Evolutionary conservation across 1,284 basidiomycete genomes (phyloP).

Genomic region (Ustilago crameri): DNA sequence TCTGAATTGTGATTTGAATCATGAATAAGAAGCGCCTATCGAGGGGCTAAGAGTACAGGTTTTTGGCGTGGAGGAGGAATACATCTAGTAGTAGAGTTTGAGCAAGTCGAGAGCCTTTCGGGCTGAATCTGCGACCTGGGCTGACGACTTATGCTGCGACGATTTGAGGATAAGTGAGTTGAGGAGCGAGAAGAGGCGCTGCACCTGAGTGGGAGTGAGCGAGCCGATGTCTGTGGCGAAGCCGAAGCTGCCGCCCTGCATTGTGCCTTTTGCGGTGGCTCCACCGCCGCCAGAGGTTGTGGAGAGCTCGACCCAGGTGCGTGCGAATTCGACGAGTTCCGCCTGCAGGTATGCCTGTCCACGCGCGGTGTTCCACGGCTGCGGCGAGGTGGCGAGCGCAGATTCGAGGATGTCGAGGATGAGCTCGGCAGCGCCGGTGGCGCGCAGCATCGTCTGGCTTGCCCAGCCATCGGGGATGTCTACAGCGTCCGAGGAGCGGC

Average conservation of each 20-base stretch:
- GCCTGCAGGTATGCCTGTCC: conserved; percentile 58
- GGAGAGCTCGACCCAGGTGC: conserved; percentile 51
- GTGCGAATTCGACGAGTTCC: conserved; percentile 47
- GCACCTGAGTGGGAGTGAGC: conserved; percentile 17
- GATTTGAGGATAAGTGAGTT: conserved; percentile 30
- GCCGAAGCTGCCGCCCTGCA: not conserved
- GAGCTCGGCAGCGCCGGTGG: conserved; percentile 78
- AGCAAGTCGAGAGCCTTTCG: conserved; percentile 28
- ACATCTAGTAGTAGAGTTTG: conserved; percentile 46
- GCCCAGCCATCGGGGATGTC: conserved; percentile 76
- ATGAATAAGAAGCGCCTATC: no score
- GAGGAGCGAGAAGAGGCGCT: conserved; percentile 26
- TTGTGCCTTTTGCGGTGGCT: not conserved
- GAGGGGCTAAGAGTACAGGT: not conserved
- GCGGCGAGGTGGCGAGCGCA: conserved; percentile 75
- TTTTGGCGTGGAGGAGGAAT: not conserved
- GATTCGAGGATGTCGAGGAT: conserved; percentile 86
- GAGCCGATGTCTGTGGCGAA: conserved; percentile 18
- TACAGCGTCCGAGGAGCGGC: conserved; percentile 5
- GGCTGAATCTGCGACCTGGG: conserved; percentile 17
- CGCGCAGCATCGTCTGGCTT: conserved; percentile 79
- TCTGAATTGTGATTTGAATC: no score
- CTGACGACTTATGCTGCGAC: conserved; percentile 3
- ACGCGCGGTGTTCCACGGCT: conserved; percentile 59
- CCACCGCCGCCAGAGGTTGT: conserved; percentile 21